These are phyloP conservation scores for rapeseed (Brassica napus) DNA, from an alignment of 345 rosid genomes.

Conservation along the genomic window Da-Ae NC_063445.1:17926501-17927000, in stretches of 20 bases:
- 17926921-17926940: conserved; percentile 73
- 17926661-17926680: conserved; percentile 34
- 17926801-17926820: conserved; percentile 6
- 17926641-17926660: neutral
- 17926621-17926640: conserved; percentile 46
- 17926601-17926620: conserved; percentile 71
- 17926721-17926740: conserved; percentile 18
- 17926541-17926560: conserved; percentile 46
- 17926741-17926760: conserved; percentile 57
- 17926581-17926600: conserved; percentile 66
- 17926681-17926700: conserved; percentile 39
- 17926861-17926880: conserved; percentile 74
- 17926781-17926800: conserved; percentile 34
- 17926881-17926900: conserved; percentile 66
- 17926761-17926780: conserved; percentile 58
- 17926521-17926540: conserved; percentile 19
- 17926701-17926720: conserved; percentile 30
- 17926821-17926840: conserved; percentile 27
- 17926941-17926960: conserved; percentile 77
- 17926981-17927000: conserved; percentile 62
- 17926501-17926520: neutral
- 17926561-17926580: conserved; percentile 69
- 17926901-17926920: conserved; percentile 76
- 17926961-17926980: conserved; percentile 83
- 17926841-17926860: conserved; percentile 51